Percentiles rank a stretch among this genome's conserved stretches.
phyloP scores from a whole-genome alignment of 306 rosid genomes.

The Glycine latifolia region DNA sequence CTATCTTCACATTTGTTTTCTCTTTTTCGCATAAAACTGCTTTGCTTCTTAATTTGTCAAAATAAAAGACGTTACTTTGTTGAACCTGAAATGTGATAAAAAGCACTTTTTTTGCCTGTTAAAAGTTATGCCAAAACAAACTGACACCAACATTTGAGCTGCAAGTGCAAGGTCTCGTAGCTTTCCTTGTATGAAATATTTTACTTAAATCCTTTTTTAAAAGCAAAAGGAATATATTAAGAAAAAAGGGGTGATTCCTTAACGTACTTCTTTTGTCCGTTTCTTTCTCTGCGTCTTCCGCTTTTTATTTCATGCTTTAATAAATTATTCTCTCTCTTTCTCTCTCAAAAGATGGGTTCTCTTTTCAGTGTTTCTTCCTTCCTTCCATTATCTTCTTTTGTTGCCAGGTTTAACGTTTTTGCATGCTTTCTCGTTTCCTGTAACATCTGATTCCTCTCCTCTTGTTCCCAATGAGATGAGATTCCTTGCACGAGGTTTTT shows the following conservation, averaged over 20 bases:
- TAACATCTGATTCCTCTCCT: constrained; percentile 55
- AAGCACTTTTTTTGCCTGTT: constrained; percentile 40
- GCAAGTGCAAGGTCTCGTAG: constrained; percentile 59
- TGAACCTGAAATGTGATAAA: constrained; percentile 8
- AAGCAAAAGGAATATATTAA: constrained; percentile 53
- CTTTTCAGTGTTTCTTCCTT: background rate
- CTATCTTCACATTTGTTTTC: background rate
- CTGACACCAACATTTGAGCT: constrained; percentile 47
- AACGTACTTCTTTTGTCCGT: constrained; percentile 49
- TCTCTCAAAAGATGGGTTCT: constrained; percentile 34
- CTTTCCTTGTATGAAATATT: constrained; percentile 47
- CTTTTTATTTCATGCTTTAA: constrained; percentile 37
- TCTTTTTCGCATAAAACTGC: background rate
- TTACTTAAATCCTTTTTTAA: background rate
- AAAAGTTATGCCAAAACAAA: constrained; percentile 36
- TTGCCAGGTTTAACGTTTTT: constrained; percentile 23
- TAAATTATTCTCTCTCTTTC: constrained; percentile 12
- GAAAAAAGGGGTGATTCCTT: constrained; percentile 46
- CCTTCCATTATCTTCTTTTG: constrained; percentile 51
- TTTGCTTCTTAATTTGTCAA: background rate
- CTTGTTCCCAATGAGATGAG: constrained; percentile 55
- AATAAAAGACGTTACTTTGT: constrained; percentile 11
- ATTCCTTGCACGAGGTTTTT: constrained; percentile 37
- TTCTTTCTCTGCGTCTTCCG: constrained; percentile 43
- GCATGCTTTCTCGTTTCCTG: constrained; percentile 37